These are phyloP conservation scores for Botrytis deweyae DNA, from an alignment of 2,329 filamentous ascomycete species.

Conservation along the genomic window DNA sequence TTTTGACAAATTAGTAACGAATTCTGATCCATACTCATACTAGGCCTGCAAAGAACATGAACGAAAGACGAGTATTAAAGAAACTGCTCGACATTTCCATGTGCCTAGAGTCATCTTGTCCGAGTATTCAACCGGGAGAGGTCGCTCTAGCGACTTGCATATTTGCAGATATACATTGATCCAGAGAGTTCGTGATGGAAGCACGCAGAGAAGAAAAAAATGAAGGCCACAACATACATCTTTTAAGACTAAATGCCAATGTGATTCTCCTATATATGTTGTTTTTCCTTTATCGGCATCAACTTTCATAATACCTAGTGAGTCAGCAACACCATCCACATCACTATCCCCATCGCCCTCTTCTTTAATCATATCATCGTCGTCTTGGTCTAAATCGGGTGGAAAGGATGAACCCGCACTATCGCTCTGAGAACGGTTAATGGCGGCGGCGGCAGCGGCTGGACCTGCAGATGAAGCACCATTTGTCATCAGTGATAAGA, in stretches of 20 bases:
- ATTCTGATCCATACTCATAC: neutral
- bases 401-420: slow-evolving; percentile 36
- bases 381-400: slow-evolving; percentile 51
- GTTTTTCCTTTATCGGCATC: slow-evolving; percentile 73
- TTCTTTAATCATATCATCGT: slow-evolving; percentile 57
- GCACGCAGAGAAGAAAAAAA: neutral
- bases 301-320: slow-evolving; percentile 79
- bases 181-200: neutral
- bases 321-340: slow-evolving; percentile 68
- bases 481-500: slow-evolving; percentile 91
- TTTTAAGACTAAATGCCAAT: slow-evolving; percentile 77
- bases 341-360: slow-evolving; percentile 58
- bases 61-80: neutral
- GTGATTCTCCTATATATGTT: slow-evolving; percentile 77
- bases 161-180: slow-evolving; percentile 8
- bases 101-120: neutral
- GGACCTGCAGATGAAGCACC: slow-evolving; percentile 65
- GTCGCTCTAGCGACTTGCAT: neutral
- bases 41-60: neutral
- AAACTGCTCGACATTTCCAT: neutral
- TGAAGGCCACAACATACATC: slow-evolving; percentile 50
- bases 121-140: neutral
- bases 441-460: slow-evolving; percentile 51
- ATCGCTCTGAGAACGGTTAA: slow-evolving; percentile 44
- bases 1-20: slow-evolving; percentile 8